Base-by-base conservation (phyloP, 495 filamentous ascomycete genomes). In the Peziza echinospora region DNA sequence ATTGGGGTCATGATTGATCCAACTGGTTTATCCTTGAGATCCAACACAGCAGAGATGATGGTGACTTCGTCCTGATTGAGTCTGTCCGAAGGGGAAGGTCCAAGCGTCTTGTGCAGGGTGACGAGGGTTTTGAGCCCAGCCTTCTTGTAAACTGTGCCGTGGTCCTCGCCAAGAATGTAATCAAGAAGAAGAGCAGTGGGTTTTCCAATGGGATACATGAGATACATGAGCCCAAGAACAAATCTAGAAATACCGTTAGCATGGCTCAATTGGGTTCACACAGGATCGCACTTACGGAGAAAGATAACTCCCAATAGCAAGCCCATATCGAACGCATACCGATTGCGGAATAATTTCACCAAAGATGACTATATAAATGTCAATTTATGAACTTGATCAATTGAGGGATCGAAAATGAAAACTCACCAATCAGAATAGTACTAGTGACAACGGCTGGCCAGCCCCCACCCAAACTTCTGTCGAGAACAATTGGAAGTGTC, bases 1-100 rank as follows among this genome's bases (percentile, higher is more conserved):
- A 97, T 96, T 0, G 91, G 89, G 1, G 89, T 97, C 91, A 96
- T 96, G 54, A 97, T 93, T 52, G 69, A 77, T 21, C 82, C 85
- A 26, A 97, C 84, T 0, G 89, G 68, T 62, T 97, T 97, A 53
- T 89, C 87, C 61, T 96, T 97, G 46, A 97, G 66, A 60, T 97
- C 89, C 43, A 97, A 67, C 16, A 96, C 91, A 21, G 87, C 87
- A 51, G 80, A 91, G 57, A 97, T 97, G 59, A 97, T 97, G 41
- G 87, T 96, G 52, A 96, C 89, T 64, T 97, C 89, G 58, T 97
- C 89, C 51, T 93, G 78, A 57, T 92, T 94, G 23, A 97, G 71
- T 47, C 92, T 78, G 58, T 96, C 82, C 17, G 79, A 81, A 10
- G 72, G 67, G 21, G 77, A 79, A 24, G 80, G 76, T 13, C 89